Percentiles rank a stretch among this genome's conserved stretches.
These are phyloP conservation scores for Apiospora phragmitis DNA, from an alignment of 2,329 filamentous ascomycete species.

Conservation along the genomic window DNA sequence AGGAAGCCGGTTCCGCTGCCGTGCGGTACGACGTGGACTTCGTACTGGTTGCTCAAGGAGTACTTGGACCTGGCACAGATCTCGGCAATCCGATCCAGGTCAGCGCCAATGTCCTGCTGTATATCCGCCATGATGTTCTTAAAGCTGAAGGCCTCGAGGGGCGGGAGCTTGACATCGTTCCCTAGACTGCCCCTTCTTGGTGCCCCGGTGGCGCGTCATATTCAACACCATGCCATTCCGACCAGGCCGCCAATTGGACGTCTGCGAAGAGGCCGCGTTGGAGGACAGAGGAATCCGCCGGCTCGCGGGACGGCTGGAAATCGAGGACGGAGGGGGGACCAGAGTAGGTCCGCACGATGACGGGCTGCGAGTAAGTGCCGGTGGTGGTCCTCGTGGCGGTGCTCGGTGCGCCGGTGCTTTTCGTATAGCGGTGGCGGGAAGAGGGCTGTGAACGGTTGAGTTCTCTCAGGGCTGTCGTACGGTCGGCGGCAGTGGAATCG, in stretches of 20 bases:
- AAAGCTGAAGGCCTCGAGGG: conserved; percentile 64
- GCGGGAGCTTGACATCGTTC: conserved; percentile 50
- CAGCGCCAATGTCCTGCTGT: conserved; percentile 53
- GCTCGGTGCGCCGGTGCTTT: conserved; percentile 56
- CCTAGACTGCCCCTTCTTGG: conserved; percentile 34
- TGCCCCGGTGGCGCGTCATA: conserved; percentile 46
- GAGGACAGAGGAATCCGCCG: conserved; percentile 31
- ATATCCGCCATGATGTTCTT: conserved; percentile 63
- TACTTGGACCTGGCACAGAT: conserved; percentile 67
- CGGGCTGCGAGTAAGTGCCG: conserved; percentile 62
- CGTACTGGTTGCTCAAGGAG: conserved; percentile 67
- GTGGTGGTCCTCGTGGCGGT: conserved; percentile 34
- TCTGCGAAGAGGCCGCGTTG: conserved; percentile 24
- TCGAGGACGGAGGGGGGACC: conserved; percentile 41
- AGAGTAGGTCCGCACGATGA: conserved; percentile 65
- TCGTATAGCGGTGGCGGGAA: conserved; percentile 53
- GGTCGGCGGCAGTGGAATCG: conserved; percentile 54
- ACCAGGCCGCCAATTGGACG: conserved; percentile 28
- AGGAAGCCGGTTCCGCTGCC: conserved; percentile 55
- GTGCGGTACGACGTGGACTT: conserved; percentile 64
- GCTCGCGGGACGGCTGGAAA: conserved; percentile 28
- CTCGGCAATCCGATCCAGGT: conserved; percentile 65
- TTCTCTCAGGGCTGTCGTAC: conserved; percentile 61
- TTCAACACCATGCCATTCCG: conserved; percentile 41
- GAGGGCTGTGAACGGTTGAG: conserved; percentile 59